These are phyloP conservation scores for Diaporthe sp. DNA, from an alignment of 2,329 filamentous ascomycete genomes.

Conservation along the genomic window DNA sequence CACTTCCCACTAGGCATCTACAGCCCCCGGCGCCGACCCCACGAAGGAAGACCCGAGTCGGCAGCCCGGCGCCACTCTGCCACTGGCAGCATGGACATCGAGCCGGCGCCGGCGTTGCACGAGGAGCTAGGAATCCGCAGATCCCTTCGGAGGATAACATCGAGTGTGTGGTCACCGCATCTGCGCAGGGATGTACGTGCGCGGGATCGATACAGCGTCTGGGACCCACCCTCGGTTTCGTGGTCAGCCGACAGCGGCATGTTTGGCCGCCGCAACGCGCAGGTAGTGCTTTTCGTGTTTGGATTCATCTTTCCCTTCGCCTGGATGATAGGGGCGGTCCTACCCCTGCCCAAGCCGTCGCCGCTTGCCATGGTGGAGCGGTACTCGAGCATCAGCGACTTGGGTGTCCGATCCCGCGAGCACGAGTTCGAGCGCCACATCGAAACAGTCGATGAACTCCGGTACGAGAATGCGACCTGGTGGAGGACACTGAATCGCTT, in stretches of 20 bases:
- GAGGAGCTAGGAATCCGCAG: slow-evolving; percentile 43
- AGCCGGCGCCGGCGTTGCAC: slow-evolving; percentile 46
- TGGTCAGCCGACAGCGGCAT: slow-evolving; percentile 70
- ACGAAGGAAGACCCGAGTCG: slow-evolving; percentile 45
- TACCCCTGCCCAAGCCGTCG: slow-evolving; percentile 75
- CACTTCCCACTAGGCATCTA: slow-evolving; percentile 57
- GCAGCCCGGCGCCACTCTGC: slow-evolving; percentile 42
- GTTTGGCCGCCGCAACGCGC: slow-evolving; percentile 76
- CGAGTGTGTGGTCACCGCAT: slow-evolving; percentile 80
- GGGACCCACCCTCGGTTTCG: slow-evolving; percentile 78
- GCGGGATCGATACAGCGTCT: slow-evolving; percentile 66
- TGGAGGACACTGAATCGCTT: slow-evolving; percentile 69
- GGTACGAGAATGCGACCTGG: slow-evolving; percentile 65
- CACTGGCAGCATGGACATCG: slow-evolving; percentile 57
- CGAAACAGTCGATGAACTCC: slow-evolving; percentile 53
- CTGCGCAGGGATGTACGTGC: slow-evolving; percentile 71
- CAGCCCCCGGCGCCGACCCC: slow-evolving; percentile 56
- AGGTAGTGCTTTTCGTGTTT: slow-evolving; percentile 78
- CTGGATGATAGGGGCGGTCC: slow-evolving; percentile 82
- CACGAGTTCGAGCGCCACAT: slow-evolving; percentile 48
- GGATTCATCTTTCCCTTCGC: slow-evolving; percentile 84
- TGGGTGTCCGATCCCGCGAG: slow-evolving; percentile 45
- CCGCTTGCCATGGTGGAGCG: slow-evolving; percentile 61
- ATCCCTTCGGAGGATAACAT: slow-evolving; percentile 58
- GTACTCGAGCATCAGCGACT: slow-evolving; percentile 51